These are phyloP conservation scores for Colletotrichum liriopes DNA, from an alignment of 2,329 filamentous ascomycete genomes.

Conservation along the genomic window DNA sequence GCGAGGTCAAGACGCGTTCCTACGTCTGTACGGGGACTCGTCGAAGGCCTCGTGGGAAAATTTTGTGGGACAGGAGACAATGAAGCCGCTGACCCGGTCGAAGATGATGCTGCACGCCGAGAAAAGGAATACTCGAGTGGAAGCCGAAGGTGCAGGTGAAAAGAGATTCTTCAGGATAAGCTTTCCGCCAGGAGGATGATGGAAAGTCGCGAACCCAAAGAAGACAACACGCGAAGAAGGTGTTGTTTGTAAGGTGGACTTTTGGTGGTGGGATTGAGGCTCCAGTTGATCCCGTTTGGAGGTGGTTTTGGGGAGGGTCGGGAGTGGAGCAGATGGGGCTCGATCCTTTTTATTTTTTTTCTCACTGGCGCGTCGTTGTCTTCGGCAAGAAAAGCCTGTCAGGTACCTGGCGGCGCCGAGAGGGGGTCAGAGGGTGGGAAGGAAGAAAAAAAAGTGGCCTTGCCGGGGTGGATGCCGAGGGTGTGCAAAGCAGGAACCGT, in stretches of 20 bases:
- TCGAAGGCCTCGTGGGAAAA: slow-evolving; percentile 35
- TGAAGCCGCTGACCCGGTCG: slow-evolving; percentile 33
- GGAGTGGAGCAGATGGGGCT: slow-evolving; percentile 45
- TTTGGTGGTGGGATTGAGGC: slow-evolving; percentile 45
- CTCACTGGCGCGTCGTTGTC: slow-evolving; percentile 33
- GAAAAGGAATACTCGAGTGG: slow-evolving; percentile 25
- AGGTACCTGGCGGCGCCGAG: slow-evolving; percentile 40
- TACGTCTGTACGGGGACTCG: slow-evolving; percentile 42
- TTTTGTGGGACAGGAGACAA: slow-evolving; percentile 42
- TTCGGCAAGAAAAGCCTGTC: slow-evolving; percentile 40
- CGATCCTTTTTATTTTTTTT: slow-evolving; percentile 43
- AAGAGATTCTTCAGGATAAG: slow-evolving; percentile 21
- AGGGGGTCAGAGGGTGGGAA: slow-evolving; percentile 22
- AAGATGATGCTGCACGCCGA: slow-evolving; percentile 27
- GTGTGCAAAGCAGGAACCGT: slow-evolving; percentile 42
- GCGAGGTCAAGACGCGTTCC: slow-evolving; percentile 41
- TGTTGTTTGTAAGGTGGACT: slow-evolving; percentile 43
- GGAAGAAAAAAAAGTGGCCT: slow-evolving; percentile 37
- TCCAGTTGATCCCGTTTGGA: slow-evolving; percentile 46
- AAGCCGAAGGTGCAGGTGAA: slow-evolving; percentile 3
- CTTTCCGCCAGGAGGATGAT: slow-evolving; percentile 39
- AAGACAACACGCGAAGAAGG: slow-evolving; percentile 39
- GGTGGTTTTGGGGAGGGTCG: slow-evolving; percentile 44
- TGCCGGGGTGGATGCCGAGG: slow-evolving; percentile 40
- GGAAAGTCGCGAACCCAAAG: slow-evolving; percentile 42